A percentile compares a stretch with the other conserved stretches of the same genome.
phyloP scores from a whole-genome alignment of 331 rosid genomes.

The Spiraea crenata region DNA sequence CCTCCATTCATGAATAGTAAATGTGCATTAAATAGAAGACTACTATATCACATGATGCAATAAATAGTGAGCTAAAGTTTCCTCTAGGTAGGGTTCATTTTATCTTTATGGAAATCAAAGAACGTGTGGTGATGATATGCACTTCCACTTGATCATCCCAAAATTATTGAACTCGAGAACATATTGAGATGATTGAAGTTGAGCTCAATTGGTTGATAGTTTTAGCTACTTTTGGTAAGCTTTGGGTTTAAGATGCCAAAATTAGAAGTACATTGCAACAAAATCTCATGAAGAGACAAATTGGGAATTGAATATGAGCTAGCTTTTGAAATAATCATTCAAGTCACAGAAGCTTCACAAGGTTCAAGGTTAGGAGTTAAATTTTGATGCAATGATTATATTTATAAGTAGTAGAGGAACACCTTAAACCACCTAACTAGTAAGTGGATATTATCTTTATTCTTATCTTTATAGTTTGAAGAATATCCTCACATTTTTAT shows the following conservation, averaged over 20 bases:
- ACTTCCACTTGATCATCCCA: neutral
- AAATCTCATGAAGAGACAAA: neutral
- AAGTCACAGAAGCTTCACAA: neutral
- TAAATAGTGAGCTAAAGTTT: conserved; percentile 1
- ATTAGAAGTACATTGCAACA: neutral
- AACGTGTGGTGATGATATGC: too few species aligned
- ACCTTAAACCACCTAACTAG: too few species aligned
- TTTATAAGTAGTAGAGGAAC: too few species aligned
- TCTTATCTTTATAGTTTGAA: too few species aligned
- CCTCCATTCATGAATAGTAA: neutral
- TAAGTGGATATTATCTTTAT: too few species aligned
- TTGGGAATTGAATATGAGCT: neutral
- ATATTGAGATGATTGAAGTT: neutral
- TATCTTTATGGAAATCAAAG: neutral
- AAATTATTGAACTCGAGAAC: neutral
- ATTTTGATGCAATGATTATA: neutral
- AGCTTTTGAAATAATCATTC: neutral
- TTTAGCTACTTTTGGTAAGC: too few species aligned
- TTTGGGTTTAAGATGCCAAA: neutral
- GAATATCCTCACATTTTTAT: too few species aligned
- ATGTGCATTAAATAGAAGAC: conserved; percentile 13
- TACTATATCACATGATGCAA: conserved; percentile 11
- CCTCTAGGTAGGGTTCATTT: neutral
- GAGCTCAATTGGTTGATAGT: neutral
- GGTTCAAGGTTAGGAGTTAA: neutral